Percentiles rank a stretch among this genome's conserved stretches.
These are phyloP conservation scores for Cyclaneusma minus DNA, from an alignment of 2,329 filamentous ascomycete species.

Conservation along the genomic window DNA sequence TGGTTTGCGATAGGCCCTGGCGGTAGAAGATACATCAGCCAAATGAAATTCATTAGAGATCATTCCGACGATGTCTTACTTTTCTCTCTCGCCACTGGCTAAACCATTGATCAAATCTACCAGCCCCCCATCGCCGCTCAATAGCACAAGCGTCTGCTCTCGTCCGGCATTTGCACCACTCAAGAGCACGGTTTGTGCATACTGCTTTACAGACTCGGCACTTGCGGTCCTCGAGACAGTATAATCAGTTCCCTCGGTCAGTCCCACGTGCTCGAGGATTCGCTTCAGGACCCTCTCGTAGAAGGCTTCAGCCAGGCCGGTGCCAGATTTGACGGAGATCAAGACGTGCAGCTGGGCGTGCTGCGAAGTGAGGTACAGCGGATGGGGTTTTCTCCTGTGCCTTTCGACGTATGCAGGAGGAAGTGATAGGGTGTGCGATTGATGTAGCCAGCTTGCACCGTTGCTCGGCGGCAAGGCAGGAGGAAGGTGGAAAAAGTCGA, in stretches of 20 bases:
- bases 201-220: conserved; percentile 44
- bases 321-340: conserved; percentile 52
- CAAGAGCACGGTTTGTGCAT: conserved; percentile 36
- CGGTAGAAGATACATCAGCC: conserved; percentile 10
- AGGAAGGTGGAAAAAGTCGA: no score
- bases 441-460: no score
- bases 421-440: no score
- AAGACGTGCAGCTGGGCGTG: no score
- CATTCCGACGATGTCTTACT: conserved; percentile 11
- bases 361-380: no score
- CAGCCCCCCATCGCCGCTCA: conserved; percentile 79
- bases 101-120: conserved; percentile 64
- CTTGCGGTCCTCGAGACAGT: conserved; percentile 46
- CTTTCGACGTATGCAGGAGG: no score
- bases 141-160: conserved; percentile 51
- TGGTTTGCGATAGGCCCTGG: conserved; percentile 19
- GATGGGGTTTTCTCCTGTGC: no score
- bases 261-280: conserved; percentile 30
- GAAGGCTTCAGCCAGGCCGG: conserved; percentile 36
- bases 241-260: conserved; percentile 24
- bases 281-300: conserved; percentile 40
- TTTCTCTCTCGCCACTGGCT: conserved; percentile 8
- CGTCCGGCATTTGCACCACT: conserved; percentile 29
- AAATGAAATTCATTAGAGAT: conserved; percentile 4
- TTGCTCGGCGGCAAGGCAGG: no score